Evolutionary conservation across 2,329 filamentous ascomycete species (phyloP).

Genomic region (Fusarium heterosporum): DNA sequence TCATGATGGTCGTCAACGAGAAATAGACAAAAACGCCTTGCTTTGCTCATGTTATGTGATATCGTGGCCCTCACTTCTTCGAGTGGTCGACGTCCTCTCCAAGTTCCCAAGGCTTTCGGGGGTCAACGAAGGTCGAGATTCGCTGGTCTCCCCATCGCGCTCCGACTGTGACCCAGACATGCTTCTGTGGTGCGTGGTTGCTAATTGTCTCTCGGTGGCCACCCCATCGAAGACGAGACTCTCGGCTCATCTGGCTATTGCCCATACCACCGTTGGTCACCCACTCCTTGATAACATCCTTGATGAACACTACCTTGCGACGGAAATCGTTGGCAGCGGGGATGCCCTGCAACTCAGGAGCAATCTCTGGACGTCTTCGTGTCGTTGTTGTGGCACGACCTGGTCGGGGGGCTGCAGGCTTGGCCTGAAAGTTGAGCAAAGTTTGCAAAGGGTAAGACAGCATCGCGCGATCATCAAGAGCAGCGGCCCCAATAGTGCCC

Average conservation of each 20-base stretch:
- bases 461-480: slow-evolving; percentile 76
- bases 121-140: slow-evolving; percentile 67
- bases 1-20: slow-evolving; percentile 43
- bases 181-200: slow-evolving; percentile 66
- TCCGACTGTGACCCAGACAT: slow-evolving; percentile 77
- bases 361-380: slow-evolving; percentile 70
- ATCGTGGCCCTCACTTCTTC: slow-evolving; percentile 44
- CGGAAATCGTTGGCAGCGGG: slow-evolving; percentile 79
- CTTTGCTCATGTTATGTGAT: slow-evolving; percentile 24
- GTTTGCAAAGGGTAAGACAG: slow-evolving; percentile 79
- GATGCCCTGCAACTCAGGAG: slow-evolving; percentile 70
- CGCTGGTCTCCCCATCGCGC: slow-evolving; percentile 69
- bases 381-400: slow-evolving; percentile 60
- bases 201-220: slow-evolving; percentile 67
- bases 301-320: slow-evolving; percentile 79
- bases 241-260: slow-evolving; percentile 69
- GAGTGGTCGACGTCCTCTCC: slow-evolving; percentile 63
- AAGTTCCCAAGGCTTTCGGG: slow-evolving; percentile 63
- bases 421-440: slow-evolving; percentile 74
- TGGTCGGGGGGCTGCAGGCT: slow-evolving; percentile 55
- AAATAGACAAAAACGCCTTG: slow-evolving; percentile 43
- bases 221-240: slow-evolving; percentile 67
- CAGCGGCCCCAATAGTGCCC: slow-evolving; percentile 76
- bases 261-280: slow-evolving; percentile 76
- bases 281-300: slow-evolving; percentile 77